These are phyloP conservation scores for Xylaria polymorpha DNA, from an alignment of 2,329 filamentous ascomycete genomes.

Conservation along the genomic window DNA sequence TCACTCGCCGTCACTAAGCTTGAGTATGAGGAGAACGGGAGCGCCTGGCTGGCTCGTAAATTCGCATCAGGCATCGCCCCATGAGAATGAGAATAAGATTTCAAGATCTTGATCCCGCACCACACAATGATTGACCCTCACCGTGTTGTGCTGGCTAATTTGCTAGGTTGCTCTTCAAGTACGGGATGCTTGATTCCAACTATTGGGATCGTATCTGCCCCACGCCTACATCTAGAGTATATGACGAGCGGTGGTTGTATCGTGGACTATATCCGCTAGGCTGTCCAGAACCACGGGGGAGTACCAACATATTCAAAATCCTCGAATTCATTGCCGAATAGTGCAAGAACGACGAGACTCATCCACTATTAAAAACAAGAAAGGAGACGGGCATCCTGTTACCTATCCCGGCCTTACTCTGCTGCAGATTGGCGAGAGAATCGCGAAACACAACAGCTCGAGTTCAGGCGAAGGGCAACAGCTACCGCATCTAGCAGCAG, in stretches of 20 bases:
- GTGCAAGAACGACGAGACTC: not conserved
- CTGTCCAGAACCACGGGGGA: not conserved
- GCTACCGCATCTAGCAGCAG: not conserved
- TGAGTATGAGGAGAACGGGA: constrained; percentile 91
- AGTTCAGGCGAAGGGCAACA: not conserved
- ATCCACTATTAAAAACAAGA: no score
- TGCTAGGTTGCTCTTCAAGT: no score
- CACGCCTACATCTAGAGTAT: not conserved
- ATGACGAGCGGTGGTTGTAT: not conserved
- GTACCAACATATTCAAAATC: not conserved
- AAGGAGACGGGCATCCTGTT: no score
- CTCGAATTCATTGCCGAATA: not conserved
- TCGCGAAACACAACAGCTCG: not conserved
- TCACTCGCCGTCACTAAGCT: constrained; percentile 81
- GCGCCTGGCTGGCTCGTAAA: constrained; percentile 76
- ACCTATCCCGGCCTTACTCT: not conserved
- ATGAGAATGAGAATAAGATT: constrained; percentile 25
- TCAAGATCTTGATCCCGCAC: not conserved
- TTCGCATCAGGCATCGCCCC: constrained; percentile 63
- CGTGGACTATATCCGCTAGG: not conserved
- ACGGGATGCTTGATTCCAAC: no score
- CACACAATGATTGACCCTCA: not conserved
- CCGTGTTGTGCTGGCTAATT: not conserved
- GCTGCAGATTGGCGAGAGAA: not conserved
- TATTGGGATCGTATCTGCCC: no score